These are phyloP conservation scores for Lactarius sp. DNA, from an alignment of 768 basidiomycete genomes.

Conservation along the genomic window DNA sequence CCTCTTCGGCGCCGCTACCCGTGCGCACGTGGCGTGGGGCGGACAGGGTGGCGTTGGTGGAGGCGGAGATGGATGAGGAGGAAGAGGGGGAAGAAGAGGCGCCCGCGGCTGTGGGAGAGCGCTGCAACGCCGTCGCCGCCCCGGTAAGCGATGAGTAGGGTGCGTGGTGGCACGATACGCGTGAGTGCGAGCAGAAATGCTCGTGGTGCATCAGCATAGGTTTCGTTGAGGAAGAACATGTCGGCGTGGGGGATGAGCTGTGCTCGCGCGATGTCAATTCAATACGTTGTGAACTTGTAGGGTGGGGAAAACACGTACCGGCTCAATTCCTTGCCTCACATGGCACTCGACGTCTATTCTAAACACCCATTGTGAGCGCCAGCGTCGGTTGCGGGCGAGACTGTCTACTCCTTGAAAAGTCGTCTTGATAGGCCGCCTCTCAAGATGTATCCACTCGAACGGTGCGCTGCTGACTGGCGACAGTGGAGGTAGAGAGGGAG, in stretches of 20 bases:
- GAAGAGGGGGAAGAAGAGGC: constrained; percentile 26
- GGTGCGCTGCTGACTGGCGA: constrained; percentile 45
- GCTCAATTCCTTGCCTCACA: constrained; percentile 72
- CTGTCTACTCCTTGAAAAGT: constrained; percentile 79
- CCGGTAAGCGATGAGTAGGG: constrained; percentile 78
- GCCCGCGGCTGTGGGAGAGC: constrained; percentile 39
- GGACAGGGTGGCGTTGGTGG: constrained; percentile 1
- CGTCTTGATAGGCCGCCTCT: constrained; percentile 75
- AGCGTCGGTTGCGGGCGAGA: constrained; percentile 75
- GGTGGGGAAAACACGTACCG: constrained; percentile 42
- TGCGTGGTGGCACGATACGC: constrained; percentile 61
- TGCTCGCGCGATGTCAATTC: not conserved
- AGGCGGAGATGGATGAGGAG: constrained; percentile 22
- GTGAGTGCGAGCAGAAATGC: constrained; percentile 72
- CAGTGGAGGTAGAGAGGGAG: constrained; percentile 22
- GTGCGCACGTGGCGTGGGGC: not conserved
- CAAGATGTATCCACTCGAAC: constrained; percentile 85
- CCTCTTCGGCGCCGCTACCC: constrained; percentile 27
- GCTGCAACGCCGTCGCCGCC: constrained; percentile 76
- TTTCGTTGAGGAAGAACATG: constrained; percentile 71
- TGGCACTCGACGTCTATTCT: constrained; percentile 74
- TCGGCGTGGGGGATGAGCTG: constrained; percentile 81
- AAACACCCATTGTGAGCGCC: constrained; percentile 78
- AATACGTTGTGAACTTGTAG: too few species aligned
- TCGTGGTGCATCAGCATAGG: constrained; percentile 62